Evolutionary conservation across 2,329 filamentous ascomycete species (phyloP).

Genomic region (Claviceps cyperi): DNA sequence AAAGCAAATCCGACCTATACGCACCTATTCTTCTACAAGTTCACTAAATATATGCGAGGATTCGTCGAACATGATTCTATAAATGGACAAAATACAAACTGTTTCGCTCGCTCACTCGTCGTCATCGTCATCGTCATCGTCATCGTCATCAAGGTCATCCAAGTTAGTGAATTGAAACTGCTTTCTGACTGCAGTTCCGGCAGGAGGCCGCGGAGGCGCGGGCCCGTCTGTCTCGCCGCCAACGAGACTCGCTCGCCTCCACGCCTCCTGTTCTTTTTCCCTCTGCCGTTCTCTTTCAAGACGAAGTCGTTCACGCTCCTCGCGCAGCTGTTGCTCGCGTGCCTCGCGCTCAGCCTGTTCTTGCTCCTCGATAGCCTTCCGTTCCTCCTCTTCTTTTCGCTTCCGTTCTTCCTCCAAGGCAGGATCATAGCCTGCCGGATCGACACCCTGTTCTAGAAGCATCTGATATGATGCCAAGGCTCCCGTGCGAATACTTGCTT

Average conservation of each 20-base stretch:
- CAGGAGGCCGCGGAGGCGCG: constrained; percentile 12
- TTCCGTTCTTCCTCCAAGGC: constrained; percentile 37
- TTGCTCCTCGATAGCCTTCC: constrained; percentile 30
- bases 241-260: constrained; percentile 24
- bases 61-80: not conserved
- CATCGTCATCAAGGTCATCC: constrained; percentile 38
- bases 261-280: constrained; percentile 28
- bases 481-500: constrained; percentile 54
- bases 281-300: constrained; percentile 29
- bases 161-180: constrained; percentile 43
- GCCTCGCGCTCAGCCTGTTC: constrained; percentile 32
- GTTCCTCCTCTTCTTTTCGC: constrained; percentile 35
- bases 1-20: not conserved
- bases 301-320: constrained; percentile 24
- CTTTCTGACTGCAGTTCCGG: constrained; percentile 26
- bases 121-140: constrained; percentile 23
- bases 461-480: constrained; percentile 50
- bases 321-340: constrained; percentile 24
- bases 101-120: constrained; percentile 6
- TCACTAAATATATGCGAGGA: not conserved
- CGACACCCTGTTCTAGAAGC: constrained; percentile 45
- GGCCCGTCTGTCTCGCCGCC: constrained; percentile 12
- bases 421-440: constrained; percentile 46
- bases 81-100: not conserved
- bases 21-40: not conserved